Base-by-base conservation (phyloP, 2,329 filamentous ascomycete genomes). In the Fusarium coffeatum region DNA sequence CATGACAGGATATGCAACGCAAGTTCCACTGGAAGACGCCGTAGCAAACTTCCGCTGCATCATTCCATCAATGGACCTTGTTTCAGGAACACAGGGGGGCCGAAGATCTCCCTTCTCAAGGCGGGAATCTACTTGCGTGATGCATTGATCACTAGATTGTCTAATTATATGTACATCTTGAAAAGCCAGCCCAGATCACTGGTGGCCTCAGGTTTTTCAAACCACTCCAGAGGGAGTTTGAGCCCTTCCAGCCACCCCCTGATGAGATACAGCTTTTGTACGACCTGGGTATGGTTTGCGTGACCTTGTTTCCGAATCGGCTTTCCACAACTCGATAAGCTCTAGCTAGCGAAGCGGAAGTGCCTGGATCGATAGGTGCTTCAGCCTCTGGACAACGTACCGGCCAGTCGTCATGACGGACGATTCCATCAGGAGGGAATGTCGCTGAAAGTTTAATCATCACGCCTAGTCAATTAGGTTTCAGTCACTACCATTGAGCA, bases 1-100 rank as follows among this genome's bases (percentile, higher is more conserved):
- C 72, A 74, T 74, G 57, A 69, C 64, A 68, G 47, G 62, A 32
- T 34, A 62, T 62, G 43, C 48, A 60, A 58, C 54, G 62, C 60
- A 60, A 75, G 74, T 75, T 59, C 72, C 64, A 69, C 63, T 56
- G 42, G 43, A 32, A 37, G 43, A 45, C 23, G 18, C 45, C 40
- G 43, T 47, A 64, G 34, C 58, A 64, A 64, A 48, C 55, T 51
- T 53, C 45, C 40, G 40, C 54, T 37, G 43, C 41, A 55, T 59
- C 41, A 53, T 55, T 40, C 15, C 63, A 23, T 42, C 40, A 61
- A 42, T 49, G 23, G n/a, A 42, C 40, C 13, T 57, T 65, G 67
- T 70, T 70, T 70, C 67, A 71, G 47, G 64, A 68, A 20, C 55
- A 30, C 25, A 43, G 51, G 46, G 45, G 34, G 34, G 43, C 53